Conservation (phyloP, 179 eudicot genomes). For the Actinidia chinensis region DNA sequence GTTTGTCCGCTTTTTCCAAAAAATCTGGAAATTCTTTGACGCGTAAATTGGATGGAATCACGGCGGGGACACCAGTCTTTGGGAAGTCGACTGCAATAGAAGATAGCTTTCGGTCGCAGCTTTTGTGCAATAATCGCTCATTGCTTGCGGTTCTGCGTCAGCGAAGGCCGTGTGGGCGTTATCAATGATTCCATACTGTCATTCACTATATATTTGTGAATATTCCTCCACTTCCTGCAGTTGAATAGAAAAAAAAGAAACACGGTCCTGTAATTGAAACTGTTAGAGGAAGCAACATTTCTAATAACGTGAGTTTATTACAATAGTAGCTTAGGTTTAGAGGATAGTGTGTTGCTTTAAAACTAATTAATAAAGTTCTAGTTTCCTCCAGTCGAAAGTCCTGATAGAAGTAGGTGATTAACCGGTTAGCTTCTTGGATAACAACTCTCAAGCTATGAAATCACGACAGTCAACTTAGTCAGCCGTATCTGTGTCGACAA, state of each 20-base stretch:
- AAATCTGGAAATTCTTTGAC: slow-evolving; percentile 79
- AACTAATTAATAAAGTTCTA: background rate
- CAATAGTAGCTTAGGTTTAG: too few relatives aligned
- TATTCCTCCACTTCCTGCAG: slow-evolving; percentile 79
- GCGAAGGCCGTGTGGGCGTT: slow-evolving; percentile 90
- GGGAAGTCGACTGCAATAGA: slow-evolving; percentile 92
- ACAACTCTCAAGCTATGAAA: too few relatives aligned
- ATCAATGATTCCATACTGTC: slow-evolving; percentile 89
- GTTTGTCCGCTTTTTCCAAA: slow-evolving; percentile 87
- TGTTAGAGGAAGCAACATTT: background rate
- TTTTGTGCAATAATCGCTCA: slow-evolving; percentile 67
- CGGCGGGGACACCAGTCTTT: slow-evolving; percentile 94
- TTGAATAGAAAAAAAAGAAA: slow-evolving; percentile 1
- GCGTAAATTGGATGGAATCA: slow-evolving; percentile 61
- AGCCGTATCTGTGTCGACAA: too few relatives aligned
- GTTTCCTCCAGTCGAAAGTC: background rate
- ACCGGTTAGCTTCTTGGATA: too few relatives aligned
- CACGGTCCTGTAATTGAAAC: too few relatives aligned
- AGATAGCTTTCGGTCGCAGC: too few relatives aligned
- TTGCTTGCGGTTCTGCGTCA: slow-evolving; percentile 60
- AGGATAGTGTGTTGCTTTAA: background rate
- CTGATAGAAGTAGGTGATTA: too few relatives aligned
- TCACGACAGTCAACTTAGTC: too few relatives aligned
- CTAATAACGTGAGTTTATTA: background rate
- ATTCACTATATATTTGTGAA: slow-evolving; percentile 75